These are phyloP conservation scores for Blastocystis sp. DNA, from an alignment of 352 stramenopile species.

Conservation along the genomic window DNA sequence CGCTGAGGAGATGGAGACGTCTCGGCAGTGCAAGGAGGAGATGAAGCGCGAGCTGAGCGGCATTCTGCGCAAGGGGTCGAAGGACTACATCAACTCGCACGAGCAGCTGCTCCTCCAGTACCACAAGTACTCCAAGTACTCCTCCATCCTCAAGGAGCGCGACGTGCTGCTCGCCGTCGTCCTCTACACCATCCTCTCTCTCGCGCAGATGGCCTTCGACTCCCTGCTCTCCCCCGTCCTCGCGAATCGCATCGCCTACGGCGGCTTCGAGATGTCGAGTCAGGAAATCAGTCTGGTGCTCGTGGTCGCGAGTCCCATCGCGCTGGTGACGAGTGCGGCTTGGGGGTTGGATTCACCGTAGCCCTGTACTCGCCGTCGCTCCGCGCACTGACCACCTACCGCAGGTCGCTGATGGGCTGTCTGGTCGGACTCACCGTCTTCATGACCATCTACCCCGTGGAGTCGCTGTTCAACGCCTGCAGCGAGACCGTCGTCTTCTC, in stretches of 20 bases:
- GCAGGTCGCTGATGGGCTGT: background rate
- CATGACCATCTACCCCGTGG: background rate
- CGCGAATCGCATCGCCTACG: background rate
- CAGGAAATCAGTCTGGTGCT: background rate
- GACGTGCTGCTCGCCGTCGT: conserved; percentile 15
- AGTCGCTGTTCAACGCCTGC: background rate
- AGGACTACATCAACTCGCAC: background rate
- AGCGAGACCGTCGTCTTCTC: background rate
- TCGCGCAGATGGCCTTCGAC: conserved; percentile 28
- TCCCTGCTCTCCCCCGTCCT: background rate
- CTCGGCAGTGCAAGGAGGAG: background rate
- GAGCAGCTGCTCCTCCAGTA: conserved; percentile 46
- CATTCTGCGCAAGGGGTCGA: background rate
- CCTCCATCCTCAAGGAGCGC: background rate
- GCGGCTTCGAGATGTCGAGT: background rate
- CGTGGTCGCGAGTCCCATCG: background rate
- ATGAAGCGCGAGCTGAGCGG: conserved; percentile 46
- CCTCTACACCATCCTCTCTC: background rate
- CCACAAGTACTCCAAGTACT: conserved; percentile 41
- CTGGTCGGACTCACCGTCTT: background rate
- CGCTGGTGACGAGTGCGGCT: background rate
- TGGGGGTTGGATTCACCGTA: background rate
- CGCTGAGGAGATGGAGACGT: conserved; percentile 2
- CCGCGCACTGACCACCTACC: background rate
- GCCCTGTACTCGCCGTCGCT: background rate